Percentiles rank a stretch among this genome's conserved stretches.
These are phyloP conservation scores for Infundibulicybe gibba DNA, from an alignment of 768 basidiomycete species.

Conservation along the genomic window DNA sequence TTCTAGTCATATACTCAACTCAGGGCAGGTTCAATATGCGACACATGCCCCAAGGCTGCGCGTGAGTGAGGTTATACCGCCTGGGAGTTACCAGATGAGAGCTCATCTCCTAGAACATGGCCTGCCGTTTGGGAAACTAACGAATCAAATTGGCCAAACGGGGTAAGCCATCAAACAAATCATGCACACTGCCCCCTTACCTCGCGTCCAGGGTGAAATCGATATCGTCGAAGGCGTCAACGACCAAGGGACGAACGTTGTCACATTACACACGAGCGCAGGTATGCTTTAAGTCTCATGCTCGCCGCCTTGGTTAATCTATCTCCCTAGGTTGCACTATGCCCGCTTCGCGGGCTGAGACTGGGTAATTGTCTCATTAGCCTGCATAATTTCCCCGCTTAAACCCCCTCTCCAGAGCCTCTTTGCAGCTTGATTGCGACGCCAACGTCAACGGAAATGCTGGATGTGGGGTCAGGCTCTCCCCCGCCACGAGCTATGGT, in stretches of 20 bases:
- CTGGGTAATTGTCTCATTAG: conserved; percentile 33
- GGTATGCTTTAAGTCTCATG: conserved; percentile 17
- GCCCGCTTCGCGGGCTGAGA: conserved; percentile 32
- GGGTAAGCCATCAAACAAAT: conserved; percentile 38
- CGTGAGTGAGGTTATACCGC: conserved; percentile 13
- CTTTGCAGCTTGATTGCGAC: conserved; percentile 37
- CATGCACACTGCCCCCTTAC: conserved; percentile 40
- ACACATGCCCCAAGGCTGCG: conserved; percentile 34
- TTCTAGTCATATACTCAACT: not conserved
- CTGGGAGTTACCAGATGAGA: not conserved
- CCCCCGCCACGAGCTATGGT: conserved; percentile 44
- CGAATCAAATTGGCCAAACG: conserved; percentile 45
- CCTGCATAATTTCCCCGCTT: not conserved
- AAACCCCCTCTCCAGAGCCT: conserved; percentile 13
- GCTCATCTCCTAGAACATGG: conserved; percentile 27
- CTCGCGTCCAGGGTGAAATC: conserved; percentile 32
- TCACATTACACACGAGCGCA: conserved; percentile 52
- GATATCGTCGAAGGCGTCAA: conserved; percentile 61
- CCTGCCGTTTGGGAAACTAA: conserved; percentile 58
- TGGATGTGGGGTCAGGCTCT: conserved; percentile 41
- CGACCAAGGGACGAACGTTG: conserved; percentile 44
- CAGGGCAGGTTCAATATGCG: conserved; percentile 28
- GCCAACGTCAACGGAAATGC: conserved; percentile 34
- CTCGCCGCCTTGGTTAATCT: not conserved
- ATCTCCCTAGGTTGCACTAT: conserved; percentile 33